phyloP scores from a whole-genome alignment of 208 protist species.

The Vickermania spadyakhi region DNA sequence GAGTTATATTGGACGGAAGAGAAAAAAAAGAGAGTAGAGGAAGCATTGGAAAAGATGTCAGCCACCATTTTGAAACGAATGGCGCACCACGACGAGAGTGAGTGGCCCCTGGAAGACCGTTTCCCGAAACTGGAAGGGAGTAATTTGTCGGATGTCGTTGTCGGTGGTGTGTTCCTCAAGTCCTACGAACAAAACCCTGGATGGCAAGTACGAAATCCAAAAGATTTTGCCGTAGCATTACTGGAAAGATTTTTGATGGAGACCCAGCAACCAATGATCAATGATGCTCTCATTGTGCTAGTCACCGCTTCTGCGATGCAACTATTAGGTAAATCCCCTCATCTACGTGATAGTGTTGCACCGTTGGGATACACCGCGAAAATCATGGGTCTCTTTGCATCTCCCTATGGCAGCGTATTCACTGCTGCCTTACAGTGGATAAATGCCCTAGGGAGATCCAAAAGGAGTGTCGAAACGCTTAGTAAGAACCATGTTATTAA shows the following conservation, averaged over 20 bases:
- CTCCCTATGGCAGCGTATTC: not conserved
- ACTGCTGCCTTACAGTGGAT: not conserved
- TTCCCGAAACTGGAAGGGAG: not conserved
- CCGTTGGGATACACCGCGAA: slow-evolving; percentile 65
- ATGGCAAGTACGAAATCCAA: slow-evolving; percentile 78
- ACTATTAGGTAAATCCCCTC: slow-evolving; percentile 33
- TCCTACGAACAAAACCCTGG: slow-evolving; percentile 66
- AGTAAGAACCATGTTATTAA: not conserved
- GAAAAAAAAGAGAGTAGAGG: slow-evolving; percentile 41
- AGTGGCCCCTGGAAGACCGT: not conserved
- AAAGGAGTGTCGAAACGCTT: not conserved
- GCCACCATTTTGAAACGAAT: slow-evolving; percentile 17
- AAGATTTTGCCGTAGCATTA: slow-evolving; percentile 67
- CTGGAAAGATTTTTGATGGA: slow-evolving; percentile 48
- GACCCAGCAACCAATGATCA: slow-evolving; percentile 2
- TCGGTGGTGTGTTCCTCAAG: slow-evolving; percentile 78
- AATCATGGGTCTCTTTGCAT: slow-evolving; percentile 28
- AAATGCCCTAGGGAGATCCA: not conserved
- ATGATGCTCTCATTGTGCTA: slow-evolving; percentile 21
- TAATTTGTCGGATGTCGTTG: slow-evolving; percentile 22
- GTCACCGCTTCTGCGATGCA: slow-evolving; percentile 30
- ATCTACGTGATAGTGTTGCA: slow-evolving; percentile 47
- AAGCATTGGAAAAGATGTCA: slow-evolving; percentile 11
- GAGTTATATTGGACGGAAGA: slow-evolving; percentile 90
- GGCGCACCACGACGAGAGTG: not conserved